These are phyloP conservation scores for Fusarium illudens DNA, from an alignment of 2,329 filamentous ascomycete species.

Conservation along the genomic window DNA sequence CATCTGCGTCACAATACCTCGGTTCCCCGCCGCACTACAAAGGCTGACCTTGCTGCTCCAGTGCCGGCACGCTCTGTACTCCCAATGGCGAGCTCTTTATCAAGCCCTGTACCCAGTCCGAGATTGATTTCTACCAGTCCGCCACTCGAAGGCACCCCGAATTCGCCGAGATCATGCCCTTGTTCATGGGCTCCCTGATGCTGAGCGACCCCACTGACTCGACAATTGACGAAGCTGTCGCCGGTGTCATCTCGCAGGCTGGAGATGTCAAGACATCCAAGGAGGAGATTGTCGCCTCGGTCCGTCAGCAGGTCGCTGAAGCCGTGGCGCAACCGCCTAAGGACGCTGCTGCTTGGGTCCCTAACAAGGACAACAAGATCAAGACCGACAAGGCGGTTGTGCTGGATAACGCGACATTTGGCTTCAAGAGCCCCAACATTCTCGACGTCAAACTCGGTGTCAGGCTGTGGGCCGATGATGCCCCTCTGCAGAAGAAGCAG, in stretches of 20 bases:
- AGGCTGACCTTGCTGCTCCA: conserved; percentile 50
- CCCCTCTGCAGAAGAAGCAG: conserved; percentile 64
- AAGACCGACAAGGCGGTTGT: conserved; percentile 83
- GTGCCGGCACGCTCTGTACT: conserved; percentile 90
- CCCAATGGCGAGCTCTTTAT: conserved; percentile 85
- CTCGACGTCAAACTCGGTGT: conserved; percentile 92
- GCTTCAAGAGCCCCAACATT: conserved; percentile 86
- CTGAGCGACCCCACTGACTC: conserved; percentile 66
- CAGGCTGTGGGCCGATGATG: conserved; percentile 83
- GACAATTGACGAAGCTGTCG: conserved; percentile 58
- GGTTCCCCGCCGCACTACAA: conserved; percentile 11
- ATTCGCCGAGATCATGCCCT: conserved; percentile 83
- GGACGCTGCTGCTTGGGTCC: conserved; percentile 53
- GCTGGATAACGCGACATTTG: conserved; percentile 82
- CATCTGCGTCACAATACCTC: conserved; percentile 24
- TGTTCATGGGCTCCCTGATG: conserved; percentile 80
- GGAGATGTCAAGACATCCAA: conserved; percentile 47
- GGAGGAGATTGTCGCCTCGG: conserved; percentile 46
- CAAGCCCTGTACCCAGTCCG: conserved; percentile 88
- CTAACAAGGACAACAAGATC: conserved; percentile 67
- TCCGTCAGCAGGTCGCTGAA: conserved; percentile 46
- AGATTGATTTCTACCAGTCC: conserved; percentile 90
- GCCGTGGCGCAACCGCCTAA: conserved; percentile 19
- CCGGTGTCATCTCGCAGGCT: conserved; percentile 52
- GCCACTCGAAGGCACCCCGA: conserved; percentile 71